Evolutionary conservation across 345 rosid genomes (phyloP).

Genomic region (Linum tenue): DNA sequence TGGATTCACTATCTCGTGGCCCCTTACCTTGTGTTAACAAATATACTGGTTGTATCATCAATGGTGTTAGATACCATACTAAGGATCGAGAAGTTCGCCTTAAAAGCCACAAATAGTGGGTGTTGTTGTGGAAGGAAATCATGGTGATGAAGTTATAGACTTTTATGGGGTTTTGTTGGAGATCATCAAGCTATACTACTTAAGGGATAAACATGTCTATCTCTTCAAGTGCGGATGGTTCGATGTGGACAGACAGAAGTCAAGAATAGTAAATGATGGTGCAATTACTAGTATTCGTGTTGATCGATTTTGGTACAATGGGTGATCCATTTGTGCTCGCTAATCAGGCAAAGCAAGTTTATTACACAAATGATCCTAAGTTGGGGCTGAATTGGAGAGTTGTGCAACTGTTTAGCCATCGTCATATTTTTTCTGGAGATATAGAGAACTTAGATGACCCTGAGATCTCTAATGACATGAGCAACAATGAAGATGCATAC

Average conservation of each 20-base stretch:
- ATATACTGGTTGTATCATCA: background rate
- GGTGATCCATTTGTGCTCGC: too few species aligned
- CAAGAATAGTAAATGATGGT: too few species aligned
- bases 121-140: background rate
- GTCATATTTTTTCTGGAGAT: too few species aligned
- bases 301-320: too few species aligned
- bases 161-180: background rate
- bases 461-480: too few species aligned
- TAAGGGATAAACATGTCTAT: background rate
- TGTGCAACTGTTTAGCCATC: too few species aligned
- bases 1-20: background rate
- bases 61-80: background rate
- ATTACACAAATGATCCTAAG: too few species aligned
- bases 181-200: background rate
- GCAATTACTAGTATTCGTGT: too few species aligned
- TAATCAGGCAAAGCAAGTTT: too few species aligned
- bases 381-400: too few species aligned
- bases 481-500: too few species aligned
- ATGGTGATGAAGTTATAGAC: background rate
- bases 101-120: constrained; percentile 3
- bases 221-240: background rate
- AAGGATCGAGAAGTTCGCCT: background rate
- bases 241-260: background rate
- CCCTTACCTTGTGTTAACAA: background rate
- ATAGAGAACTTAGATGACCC: too few species aligned